Conservation (phyloP, 108 stramenopile genomes). For the Skeletonema grethae region DNA sequence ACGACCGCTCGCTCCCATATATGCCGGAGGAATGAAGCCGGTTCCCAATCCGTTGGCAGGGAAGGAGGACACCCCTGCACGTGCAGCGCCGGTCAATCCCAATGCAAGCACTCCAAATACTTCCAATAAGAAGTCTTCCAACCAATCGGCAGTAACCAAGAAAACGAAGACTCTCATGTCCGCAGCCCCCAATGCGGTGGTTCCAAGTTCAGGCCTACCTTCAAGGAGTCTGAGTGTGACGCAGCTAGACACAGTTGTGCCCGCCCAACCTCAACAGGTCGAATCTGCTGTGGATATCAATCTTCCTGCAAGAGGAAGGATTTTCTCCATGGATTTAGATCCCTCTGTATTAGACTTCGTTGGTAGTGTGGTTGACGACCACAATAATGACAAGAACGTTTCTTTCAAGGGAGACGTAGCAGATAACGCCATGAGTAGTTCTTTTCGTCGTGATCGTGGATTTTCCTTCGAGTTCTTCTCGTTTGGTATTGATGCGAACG, state of each 20-base stretch:
- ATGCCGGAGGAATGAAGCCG: conserved; percentile 10
- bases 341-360: conserved; percentile 72
- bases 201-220: neutral
- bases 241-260: neutral
- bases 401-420: conserved; percentile 19
- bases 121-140: neutral
- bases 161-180: conserved; percentile 35
- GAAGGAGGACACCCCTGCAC: conserved; percentile 25
- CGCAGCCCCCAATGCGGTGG: conserved; percentile 10
- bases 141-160: neutral
- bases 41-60: conserved; percentile 72
- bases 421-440: conserved; percentile 8
- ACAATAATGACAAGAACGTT: conserved; percentile 24
- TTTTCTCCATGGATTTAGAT: conserved; percentile 86
- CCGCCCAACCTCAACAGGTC: neutral
- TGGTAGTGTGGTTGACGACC: conserved; percentile 51
- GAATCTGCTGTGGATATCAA: conserved; percentile 2
- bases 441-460: conserved; percentile 64
- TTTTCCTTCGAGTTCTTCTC: conserved; percentile 90
- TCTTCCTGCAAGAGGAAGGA: conserved; percentile 37
- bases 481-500: conserved; percentile 75
- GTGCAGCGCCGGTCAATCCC: neutral
- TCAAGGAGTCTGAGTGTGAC: neutral
- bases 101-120: conserved; percentile 5
- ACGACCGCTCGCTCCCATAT: neutral